Base-by-base conservation (phyloP, 2,329 filamentous ascomycete species). In the Sordariomycetes sp. region DNA sequence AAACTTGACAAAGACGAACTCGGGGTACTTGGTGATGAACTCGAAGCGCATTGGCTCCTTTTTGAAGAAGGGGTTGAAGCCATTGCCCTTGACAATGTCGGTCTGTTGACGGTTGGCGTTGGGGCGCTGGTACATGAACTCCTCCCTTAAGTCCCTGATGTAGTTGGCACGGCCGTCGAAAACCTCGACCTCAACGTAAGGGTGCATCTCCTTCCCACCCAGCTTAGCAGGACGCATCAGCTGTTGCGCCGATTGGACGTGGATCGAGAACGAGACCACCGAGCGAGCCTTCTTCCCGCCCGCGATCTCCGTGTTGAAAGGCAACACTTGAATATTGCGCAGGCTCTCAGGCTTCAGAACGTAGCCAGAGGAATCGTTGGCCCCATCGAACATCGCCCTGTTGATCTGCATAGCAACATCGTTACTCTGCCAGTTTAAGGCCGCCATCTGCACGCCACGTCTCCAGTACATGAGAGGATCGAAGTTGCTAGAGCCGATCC, bases 361-460 rank as follows among this genome's bases (percentile, higher is more conserved):
- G 49, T 96, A 98, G 29, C 92, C 92, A 3, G 84, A 85, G 36
- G 79, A 76, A 59, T 95, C 92, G 10, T 74, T 80, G 28, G 86
- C 86, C 38, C 86, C 85, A 30, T 87, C 83, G 53, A 95, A 98
- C 92, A 98, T 96, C 50, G 92, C 92, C 46, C 92, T 84, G 54
- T 96, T 96, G 56, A 96, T 72, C 53, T 96, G 90, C 75, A 95
- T 92, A 30, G 88, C 86, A 14, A 93, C 70, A 52, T 96, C 92
- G 50, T 93, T 95, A 0, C 88, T 96, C 60, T 98, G 92, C 90
- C 92, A 96, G 60, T 98, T 98, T 42, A 96, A 69, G 1, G 92
- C 92, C 11, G 84, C 87, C 90, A 98, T 96, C 59, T 98, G 92
- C 14, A 95, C 92, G 21, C 92, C 92, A 28, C 86, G 80, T 33